Base-by-base conservation (phyloP, 1,284 basidiomycete species). In the Xanthoconium separans region DNA sequence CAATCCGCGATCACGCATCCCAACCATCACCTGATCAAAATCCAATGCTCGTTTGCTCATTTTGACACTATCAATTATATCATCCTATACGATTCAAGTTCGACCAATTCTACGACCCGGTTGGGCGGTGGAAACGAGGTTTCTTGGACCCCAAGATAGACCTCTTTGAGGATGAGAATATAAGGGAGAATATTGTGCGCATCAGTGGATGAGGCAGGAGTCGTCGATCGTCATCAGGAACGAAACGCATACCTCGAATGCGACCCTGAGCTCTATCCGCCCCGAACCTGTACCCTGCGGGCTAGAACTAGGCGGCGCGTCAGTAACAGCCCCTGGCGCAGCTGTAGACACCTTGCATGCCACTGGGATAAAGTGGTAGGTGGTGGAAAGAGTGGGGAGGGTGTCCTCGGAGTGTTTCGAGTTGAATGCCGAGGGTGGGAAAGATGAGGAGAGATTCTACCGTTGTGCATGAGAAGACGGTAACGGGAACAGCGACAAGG, bases 401-500 rank as follows among this genome's bases (percentile, higher is more conserved):
- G 31, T 84, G 65, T 1, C 87, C 87, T 50, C 78, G 73, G 65
- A 82, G 80, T 0, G 83, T 84, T 69, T 91, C 85, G 2, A 91
- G 67, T 63, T 91, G 89, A 34, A 91, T 72, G 13, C 89, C 89
- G 53, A 86, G 79, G 1, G 77, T 73, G 15, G 84, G 84, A 43
- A 89, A 65, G 22, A 87, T 73, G 40, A 89, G 67, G 5, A 91
- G 72, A 29, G 87, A 88, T 71, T 91, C 89, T 22, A 22, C 2
- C 22, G 22, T 22, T 91, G 42, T 43, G 30, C 1, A 16, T 5
- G 31, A 8, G 27, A 6, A 16, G 3, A 33, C 12, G 31, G 31
- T 1, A 36, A 16, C 22, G 22, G 22, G 22, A 22, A 22, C 22
- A 22, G 22, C 7, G 34, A 36, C 15, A 36, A 8, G 15, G 16